Base-by-base conservation (phyloP, 805 yeast genomes). In the Pichia nanzhaoensis region DNA sequence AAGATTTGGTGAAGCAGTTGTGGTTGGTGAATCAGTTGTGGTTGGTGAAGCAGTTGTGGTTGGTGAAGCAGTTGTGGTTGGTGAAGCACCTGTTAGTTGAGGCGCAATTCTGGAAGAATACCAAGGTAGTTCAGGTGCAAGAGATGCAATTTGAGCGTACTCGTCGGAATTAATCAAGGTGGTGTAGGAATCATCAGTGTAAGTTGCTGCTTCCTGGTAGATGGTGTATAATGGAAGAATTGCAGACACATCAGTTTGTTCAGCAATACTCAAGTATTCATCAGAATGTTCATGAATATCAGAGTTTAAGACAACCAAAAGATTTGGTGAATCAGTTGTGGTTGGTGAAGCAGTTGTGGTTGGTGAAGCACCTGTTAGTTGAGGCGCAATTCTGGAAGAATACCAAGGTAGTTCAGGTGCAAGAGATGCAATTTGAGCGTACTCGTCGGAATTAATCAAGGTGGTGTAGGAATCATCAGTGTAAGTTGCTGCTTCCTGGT, bases 401-500 rank as follows among this genome's bases (percentile, higher is more conserved):
- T 63, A 64, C 68, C 69, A 64, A 46, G 67, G 67, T 36, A 64
- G 51, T 33, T 50, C 60, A 17, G 66, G 59, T 12, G 56, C 66
- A 45, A 61, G 58, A 5, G 51, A 46, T 12, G 61, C 53, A 21
- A 61, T 45, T 4, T 55, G 41, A 3, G 51, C 33, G 20, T 43
- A 39, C 34, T 46, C 46, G 1, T 42, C 48, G 22, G 54, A 28
- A 44, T 59, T 52, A 47, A 65, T 57, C 47, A 70, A 58, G 31
- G 74, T 69, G 37, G 74, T 70, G 58, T 68, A 70, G n/a, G 70
- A 59, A 42, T 68, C 64, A 54, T 70, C 73, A 10, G 69, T 70
- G 57, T 69, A 70, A 37, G 28, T 24, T 7, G 28, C 28, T 7
- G 28, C 28, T 24, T 24, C 28, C 10, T 24, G 9, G 28, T 24